Base-by-base conservation (phyloP, 1,139 yeast species). In the Hyphopichia fennica region DNA sequence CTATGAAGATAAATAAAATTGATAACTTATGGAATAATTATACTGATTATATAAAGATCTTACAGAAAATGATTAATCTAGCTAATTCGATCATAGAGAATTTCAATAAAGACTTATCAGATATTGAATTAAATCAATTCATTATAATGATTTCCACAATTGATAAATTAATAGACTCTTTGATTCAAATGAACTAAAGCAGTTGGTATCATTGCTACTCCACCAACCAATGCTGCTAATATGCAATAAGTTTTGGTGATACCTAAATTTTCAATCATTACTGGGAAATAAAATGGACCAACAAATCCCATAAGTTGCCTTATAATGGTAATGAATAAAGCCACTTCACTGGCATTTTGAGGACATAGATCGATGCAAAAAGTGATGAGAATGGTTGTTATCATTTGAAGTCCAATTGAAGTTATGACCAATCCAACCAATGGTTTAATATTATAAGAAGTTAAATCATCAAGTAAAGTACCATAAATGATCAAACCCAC, bases 1-100 rank as follows among this genome's bases (percentile, higher is more conserved):
- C 31, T 3, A 46, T 39, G 18, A 52, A 54, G 42, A 34, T 51
- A 9, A 38, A 41, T 11, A 36, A 46, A 13, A 40, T 47, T 28
- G 29, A 34, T 3, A 37, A 41, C 32, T 23, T 58, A 2, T 58
- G 61, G 58, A 27, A 38, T 3, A 45, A 42, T n/a, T 60, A 60
- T 40, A 18, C 40, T 10, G 36, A 40, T 14, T 59, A 54, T 35
- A 34, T 57, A 2, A 35, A 42, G 11, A 39, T 40, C 15, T 37
- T 58, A 3, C 49, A 48, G 4, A 28, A 38, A 11, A 25, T 58
- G 10, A 39, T 47, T 15, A 36, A 36, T 3, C 31, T 52, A 25
- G 44, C 56, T 35, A 35, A 45, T 11, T 37, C 41, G 17, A 43
- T 57, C 27, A 38, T 46, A 15, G 23, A 29, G 8, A 34, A 48